Percentiles rank a stretch among this genome's conserved stretches.
These are phyloP conservation scores for Fusarium keratoplasticum DNA, from an alignment of 2,329 filamentous ascomycete genomes.

Conservation along the genomic window DNA sequence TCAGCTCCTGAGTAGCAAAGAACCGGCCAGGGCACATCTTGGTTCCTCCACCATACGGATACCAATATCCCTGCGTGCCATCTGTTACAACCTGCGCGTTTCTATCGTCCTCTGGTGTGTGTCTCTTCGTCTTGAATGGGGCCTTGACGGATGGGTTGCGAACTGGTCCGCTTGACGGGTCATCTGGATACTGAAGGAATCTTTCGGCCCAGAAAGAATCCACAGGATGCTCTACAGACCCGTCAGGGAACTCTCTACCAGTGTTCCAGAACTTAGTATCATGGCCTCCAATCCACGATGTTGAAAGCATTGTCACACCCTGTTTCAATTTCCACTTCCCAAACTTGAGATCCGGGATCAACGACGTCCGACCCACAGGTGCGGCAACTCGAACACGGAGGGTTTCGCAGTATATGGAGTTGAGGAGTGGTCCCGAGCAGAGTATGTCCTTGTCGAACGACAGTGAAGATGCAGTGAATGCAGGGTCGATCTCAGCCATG, in stretches of 20 bases:
- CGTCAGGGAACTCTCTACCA: conserved; percentile 3
- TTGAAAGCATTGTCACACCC: conserved; percentile 25
- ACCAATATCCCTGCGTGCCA: conserved; percentile 46
- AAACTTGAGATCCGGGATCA: conserved; percentile 35
- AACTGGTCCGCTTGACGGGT: conserved; percentile 35
- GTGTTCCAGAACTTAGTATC: conserved; percentile 36
- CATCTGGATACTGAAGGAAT: conserved; percentile 32
- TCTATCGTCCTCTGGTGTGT: conserved; percentile 3
- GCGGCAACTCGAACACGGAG: conserved; percentile 45
- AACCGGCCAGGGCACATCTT: conserved; percentile 51
- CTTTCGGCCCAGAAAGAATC: conserved; percentile 41
- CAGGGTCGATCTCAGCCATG: conserved; percentile 29
- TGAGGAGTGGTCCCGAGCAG: conserved; percentile 43
- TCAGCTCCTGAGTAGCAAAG: conserved; percentile 51
- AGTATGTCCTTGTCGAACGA: conserved; percentile 37
- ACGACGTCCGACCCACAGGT: conserved; percentile 34
- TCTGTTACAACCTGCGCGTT: conserved; percentile 23
- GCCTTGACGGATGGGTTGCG: neutral
- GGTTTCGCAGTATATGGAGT: conserved; percentile 51
- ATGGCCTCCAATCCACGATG: conserved; percentile 23
- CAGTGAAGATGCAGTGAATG: conserved; percentile 3
- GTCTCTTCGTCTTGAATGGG: neutral
- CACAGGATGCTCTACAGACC: conserved; percentile 21
- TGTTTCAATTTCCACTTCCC: conserved; percentile 32
- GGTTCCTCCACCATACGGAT: conserved; percentile 50